Evolutionary conservation across 2,329 filamentous ascomycete species (phyloP), one percentile per base, ranked within the genome.

Genomic region (Xylariaceae sp.): DNA sequence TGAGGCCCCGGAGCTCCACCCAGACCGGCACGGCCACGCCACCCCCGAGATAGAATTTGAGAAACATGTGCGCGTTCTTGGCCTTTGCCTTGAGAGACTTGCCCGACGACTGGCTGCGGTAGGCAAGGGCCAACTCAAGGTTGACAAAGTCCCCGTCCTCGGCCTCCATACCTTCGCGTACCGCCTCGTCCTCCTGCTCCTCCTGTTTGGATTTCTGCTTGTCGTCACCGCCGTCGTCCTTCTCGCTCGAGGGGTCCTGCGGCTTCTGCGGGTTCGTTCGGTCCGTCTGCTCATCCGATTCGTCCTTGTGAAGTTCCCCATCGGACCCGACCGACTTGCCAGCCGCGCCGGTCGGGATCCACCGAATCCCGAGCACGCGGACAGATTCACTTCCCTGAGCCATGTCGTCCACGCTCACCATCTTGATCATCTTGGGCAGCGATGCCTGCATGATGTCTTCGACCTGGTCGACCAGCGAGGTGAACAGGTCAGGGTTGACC

Each of bases 371-470:
- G 1, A 87, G 67, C 36, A 87, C 80, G 2, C 81, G 72, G 23
- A 87, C 49, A 0, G 78, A 67, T 49, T 86, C 81, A 39, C 75
- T 84, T 6, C 83, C 83, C 55, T 88, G 82, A 0, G 81, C 82
- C 37, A 87, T 72, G 42, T 87, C 82, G 31, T 86, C 80, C 6
- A 86, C 75, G 33, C 77, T 80, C 27, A 86, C 77, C 81, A 85
- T 85, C 30, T 81, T 74, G 19, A 86, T 68, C 22, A 82, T 56
- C 36, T 70, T 76, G 1, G 83, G 80, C 13, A 86, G 59, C 7
- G 77, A 83, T 3, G 82, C 81, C 58, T 87, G 83, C 83, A 87
- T 87, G 30, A 87, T 78, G 52, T 87, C 83, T 56, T 87, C 83
- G 4, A 88, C 68, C 18, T 75, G 82, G 47, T 87, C 82, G 1